Evolutionary conservation across 768 basidiomycete species (phyloP).

Genomic region (Lactarius quietus): DNA sequence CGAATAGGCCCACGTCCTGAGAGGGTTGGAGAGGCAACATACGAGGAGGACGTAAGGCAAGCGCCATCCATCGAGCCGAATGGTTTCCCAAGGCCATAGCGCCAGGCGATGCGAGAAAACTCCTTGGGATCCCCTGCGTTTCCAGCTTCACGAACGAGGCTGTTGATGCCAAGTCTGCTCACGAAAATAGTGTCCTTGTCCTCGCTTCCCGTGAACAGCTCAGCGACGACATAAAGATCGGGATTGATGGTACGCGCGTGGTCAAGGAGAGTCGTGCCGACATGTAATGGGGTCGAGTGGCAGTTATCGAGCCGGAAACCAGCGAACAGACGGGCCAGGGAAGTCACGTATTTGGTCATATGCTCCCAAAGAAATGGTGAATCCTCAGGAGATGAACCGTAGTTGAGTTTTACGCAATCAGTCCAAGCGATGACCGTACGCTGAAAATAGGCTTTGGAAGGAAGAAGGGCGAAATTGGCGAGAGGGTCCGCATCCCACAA

Average conservation of each 20-base stretch:
- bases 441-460: slow-evolving; percentile 92
- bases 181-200: slow-evolving; percentile 93
- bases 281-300: slow-evolving; percentile 93
- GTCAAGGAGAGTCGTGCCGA: slow-evolving; percentile 95
- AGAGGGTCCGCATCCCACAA: slow-evolving; percentile 97
- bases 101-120: slow-evolving; percentile 80
- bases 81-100: slow-evolving; percentile 90
- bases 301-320: slow-evolving; percentile 99
- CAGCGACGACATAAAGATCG: slow-evolving; percentile 94
- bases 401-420: slow-evolving; percentile 97
- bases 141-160: slow-evolving; percentile 90
- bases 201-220: slow-evolving; percentile 94
- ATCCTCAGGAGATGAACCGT: slow-evolving; percentile 52
- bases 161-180: slow-evolving; percentile 88
- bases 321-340: slow-evolving; percentile 80
- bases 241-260: slow-evolving; percentile 85
- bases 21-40: slow-evolving; percentile 74
- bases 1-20: slow-evolving; percentile 78
- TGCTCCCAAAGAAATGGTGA: slow-evolving; percentile 82
- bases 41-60: slow-evolving; percentile 60
- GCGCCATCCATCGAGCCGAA: slow-evolving; percentile 95
- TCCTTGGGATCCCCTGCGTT: slow-evolving; percentile 91
- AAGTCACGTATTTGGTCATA: slow-evolving; percentile 80
- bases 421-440: slow-evolving; percentile 98
- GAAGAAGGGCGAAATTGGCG: slow-evolving; percentile 86